phyloP scores from a whole-genome alignment of 805 yeast genomes.

The Kodamaea restingae region DNA sequence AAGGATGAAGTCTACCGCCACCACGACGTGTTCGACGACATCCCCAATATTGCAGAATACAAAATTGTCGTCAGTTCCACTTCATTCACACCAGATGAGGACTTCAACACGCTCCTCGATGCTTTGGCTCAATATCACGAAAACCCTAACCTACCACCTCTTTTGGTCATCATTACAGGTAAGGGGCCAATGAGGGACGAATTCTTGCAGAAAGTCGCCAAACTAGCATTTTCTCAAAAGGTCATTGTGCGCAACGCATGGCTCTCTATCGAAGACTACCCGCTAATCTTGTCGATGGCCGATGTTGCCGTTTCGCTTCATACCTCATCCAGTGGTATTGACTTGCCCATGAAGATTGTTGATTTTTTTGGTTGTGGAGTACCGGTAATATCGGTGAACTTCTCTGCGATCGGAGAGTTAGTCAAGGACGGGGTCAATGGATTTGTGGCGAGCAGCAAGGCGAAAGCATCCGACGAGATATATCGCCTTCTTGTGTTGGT shows the following conservation, averaged over 20 bases:
- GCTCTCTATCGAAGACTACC: conserved; percentile 78
- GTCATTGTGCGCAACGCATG: conserved; percentile 65
- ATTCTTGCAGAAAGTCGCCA: conserved; percentile 46
- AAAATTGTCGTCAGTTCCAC: conserved; percentile 82
- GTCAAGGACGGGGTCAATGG: conserved; percentile 74
- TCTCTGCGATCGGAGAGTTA: conserved; percentile 74
- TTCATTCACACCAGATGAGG: conserved; percentile 95
- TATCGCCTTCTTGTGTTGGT: conserved; percentile 22
- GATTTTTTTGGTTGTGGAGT: conserved; percentile 96
- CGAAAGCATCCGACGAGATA: conserved; percentile 21
- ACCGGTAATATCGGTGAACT: conserved; percentile 78
- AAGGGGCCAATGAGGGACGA: conserved; percentile 78
- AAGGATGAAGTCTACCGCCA: conserved; percentile 24
- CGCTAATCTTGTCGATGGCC: conserved; percentile 65
- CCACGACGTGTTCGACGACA: conserved; percentile 25
- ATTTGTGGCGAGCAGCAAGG: conserved; percentile 31
- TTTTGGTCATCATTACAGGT: conserved; percentile 86
- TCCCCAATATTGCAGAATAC: conserved; percentile 33
- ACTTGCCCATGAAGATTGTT: conserved; percentile 94
- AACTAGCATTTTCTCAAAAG: conserved; percentile 40
- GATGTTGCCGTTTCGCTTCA: conserved; percentile 90
- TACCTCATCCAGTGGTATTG: conserved; percentile 87
- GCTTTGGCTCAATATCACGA: conserved; percentile 53
- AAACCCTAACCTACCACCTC: conserved; percentile 46
- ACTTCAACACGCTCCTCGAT: conserved; percentile 62